phyloP scores from a whole-genome alignment of 345 rosid genomes.

The Populus nigra region DNA sequence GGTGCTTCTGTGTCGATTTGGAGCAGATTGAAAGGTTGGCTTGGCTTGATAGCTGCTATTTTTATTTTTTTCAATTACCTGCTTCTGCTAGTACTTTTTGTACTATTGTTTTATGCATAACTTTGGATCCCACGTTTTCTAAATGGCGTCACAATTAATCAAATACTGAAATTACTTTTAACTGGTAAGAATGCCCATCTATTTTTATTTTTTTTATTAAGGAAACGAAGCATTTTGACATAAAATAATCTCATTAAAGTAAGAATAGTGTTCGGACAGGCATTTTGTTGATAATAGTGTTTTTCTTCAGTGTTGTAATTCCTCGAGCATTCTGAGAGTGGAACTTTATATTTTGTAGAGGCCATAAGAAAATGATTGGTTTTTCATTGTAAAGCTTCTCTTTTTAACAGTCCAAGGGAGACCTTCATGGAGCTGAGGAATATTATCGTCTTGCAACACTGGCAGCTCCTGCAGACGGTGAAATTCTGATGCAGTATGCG shows the following conservation, averaged over 20 bases:
- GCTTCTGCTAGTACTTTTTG: neutral
- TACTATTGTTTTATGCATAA: neutral
- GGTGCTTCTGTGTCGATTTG: neutral
- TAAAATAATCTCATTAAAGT: neutral
- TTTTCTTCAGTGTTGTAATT: neutral
- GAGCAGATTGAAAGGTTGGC: neutral
- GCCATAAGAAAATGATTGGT: neutral
- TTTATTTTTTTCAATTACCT: neutral
- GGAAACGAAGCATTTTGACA: neutral
- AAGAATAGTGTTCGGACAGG: neutral
- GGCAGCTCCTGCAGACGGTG: slow-evolving; percentile 65
- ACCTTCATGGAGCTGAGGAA: slow-evolving; percentile 66
- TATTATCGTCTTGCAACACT: slow-evolving; percentile 56
- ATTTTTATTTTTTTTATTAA: neutral
- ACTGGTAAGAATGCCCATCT: neutral
- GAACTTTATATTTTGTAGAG: neutral
- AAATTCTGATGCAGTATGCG: slow-evolving; percentile 55
- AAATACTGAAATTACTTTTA: neutral
- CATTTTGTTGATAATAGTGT: neutral
- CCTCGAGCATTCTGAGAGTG: neutral
- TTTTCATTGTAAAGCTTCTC: neutral
- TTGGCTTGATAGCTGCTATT: neutral
- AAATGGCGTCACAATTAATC: neutral
- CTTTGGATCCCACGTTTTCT: neutral
- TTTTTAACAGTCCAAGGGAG: slow-evolving; percentile 58